phyloP scores from a whole-genome alignment of 73 alveolate species.

The Paramecium primaurelia region DNA sequence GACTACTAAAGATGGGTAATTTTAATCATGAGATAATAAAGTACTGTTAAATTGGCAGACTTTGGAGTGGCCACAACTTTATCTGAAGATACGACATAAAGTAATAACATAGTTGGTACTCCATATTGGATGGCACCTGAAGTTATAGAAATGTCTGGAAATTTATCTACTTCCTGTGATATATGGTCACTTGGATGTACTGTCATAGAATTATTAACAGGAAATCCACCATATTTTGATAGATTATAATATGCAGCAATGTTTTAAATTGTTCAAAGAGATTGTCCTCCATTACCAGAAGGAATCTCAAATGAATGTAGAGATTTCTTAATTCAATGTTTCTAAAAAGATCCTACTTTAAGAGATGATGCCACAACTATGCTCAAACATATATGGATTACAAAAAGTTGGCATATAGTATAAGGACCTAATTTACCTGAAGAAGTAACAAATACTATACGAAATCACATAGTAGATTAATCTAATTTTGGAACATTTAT shows the following conservation, averaged over 20 bases:
- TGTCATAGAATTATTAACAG: slow-evolving; percentile 91
- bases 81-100: slow-evolving; percentile 78
- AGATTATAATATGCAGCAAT: slow-evolving; percentile 83
- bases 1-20: slow-evolving; percentile 93
- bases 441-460: slow-evolving; percentile 70
- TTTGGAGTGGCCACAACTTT: slow-evolving; percentile 96
- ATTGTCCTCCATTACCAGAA: slow-evolving; percentile 94
- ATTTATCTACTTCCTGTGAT: slow-evolving; percentile 92
- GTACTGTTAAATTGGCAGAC: slow-evolving; percentile 76
- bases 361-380: slow-evolving; percentile 90
- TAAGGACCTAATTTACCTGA: slow-evolving; percentile 61
- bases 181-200: slow-evolving; percentile 98
- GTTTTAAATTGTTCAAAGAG: slow-evolving; percentile 86
- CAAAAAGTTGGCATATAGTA: slow-evolving; percentile 20
- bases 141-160: slow-evolving; percentile 91
- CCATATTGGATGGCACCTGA: slow-evolving; percentile 99
- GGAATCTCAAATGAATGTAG: slow-evolving; percentile 80
- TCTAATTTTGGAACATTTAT: slow-evolving; percentile 40
- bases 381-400: slow-evolving; percentile 88
- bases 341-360: slow-evolving; percentile 89
- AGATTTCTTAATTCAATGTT: slow-evolving; percentile 89
- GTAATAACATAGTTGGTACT: slow-evolving; percentile 92
- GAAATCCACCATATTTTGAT: slow-evolving; percentile 95
- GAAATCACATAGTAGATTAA: slow-evolving; percentile 60
- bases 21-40: slow-evolving; percentile 64